These are phyloP conservation scores for Hanseniaspora gamundiae DNA, from an alignment of 1,139 yeast genomes.

Conservation along the genomic window DNA sequence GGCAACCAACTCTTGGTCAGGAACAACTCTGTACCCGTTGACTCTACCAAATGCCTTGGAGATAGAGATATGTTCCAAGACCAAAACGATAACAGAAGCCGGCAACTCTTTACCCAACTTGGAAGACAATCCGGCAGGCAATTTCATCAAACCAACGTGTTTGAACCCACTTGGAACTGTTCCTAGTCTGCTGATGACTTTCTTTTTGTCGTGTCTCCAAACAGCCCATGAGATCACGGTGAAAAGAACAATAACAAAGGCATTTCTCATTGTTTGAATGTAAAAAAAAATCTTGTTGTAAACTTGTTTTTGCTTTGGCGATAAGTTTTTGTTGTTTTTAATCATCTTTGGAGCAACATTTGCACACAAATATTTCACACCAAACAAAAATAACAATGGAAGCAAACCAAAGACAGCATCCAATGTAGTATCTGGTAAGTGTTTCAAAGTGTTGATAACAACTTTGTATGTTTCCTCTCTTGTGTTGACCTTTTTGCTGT, in stretches of 20 bases:
- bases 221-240: constrained; percentile 63
- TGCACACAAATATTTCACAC: constrained; percentile 48
- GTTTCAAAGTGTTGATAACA: constrained; percentile 58
- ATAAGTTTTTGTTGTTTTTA: constrained; percentile 11
- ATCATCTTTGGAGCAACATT: constrained; percentile 41
- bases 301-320: constrained; percentile 40
- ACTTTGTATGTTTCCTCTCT: constrained; percentile 60
- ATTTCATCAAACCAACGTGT: constrained; percentile 59
- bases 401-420: constrained; percentile 89
- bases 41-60: constrained; percentile 88
- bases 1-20: constrained; percentile 90
- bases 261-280: constrained; percentile 65
- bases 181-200: constrained; percentile 48
- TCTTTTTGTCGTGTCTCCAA: constrained; percentile 29
- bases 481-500: constrained; percentile 50
- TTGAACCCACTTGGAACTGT: constrained; percentile 71
- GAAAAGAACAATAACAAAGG: constrained; percentile 65
- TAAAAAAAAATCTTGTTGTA: constrained; percentile 43
- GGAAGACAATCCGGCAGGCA: constrained; percentile 49
- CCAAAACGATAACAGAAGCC: constrained; percentile 67
- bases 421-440: constrained; percentile 50
- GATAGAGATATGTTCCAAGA: constrained; percentile 87
- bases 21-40: constrained; percentile 80
- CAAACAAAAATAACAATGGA: constrained; percentile 53
- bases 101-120: constrained; percentile 71